Evolutionary conservation across 495 filamentous ascomycete genomes (phyloP).

Genomic region (Aspergillus saccharolyticus): DNA sequence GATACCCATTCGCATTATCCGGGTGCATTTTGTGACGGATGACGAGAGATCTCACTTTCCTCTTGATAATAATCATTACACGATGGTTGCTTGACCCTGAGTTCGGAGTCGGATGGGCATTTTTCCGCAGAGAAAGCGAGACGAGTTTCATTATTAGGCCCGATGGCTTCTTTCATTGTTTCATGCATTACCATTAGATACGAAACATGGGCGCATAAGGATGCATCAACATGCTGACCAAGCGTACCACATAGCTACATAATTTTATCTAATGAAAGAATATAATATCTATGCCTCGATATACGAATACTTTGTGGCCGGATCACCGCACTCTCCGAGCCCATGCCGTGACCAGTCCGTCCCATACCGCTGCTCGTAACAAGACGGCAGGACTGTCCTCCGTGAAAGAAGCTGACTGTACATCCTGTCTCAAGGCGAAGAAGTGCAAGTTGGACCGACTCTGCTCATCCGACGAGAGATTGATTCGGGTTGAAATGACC

Average conservation of each 20-base stretch:
- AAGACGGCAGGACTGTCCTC: conserved; percentile 15
- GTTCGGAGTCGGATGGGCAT: neutral
- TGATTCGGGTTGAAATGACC: conserved; percentile 35
- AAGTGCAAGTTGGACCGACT: conserved; percentile 20
- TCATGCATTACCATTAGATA: neutral
- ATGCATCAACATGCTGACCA: neutral
- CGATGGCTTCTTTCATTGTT: neutral
- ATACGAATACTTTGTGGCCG: neutral
- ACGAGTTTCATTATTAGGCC: neutral
- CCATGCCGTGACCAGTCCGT: conserved; percentile 21
- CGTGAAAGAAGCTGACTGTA: neutral
- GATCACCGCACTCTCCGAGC: neutral
- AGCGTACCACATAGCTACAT: neutral
- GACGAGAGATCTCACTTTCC: conserved; percentile 12
- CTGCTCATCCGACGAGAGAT: conserved; percentile 14
- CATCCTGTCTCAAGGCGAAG: conserved; percentile 22
- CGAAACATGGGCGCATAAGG: neutral
- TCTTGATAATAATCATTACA: neutral
- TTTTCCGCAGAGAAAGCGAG: neutral
- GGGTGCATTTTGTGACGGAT: conserved; percentile 20
- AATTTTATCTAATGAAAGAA: neutral
- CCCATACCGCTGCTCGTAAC: conserved; percentile 26
- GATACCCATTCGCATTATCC: conserved; percentile 30
- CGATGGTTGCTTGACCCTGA: neutral
- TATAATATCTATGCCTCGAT: neutral